Evolutionary conservation across 2,329 filamentous ascomycete genomes (phyloP).

Genomic region (Dryadomyces quercivorus): DNA sequence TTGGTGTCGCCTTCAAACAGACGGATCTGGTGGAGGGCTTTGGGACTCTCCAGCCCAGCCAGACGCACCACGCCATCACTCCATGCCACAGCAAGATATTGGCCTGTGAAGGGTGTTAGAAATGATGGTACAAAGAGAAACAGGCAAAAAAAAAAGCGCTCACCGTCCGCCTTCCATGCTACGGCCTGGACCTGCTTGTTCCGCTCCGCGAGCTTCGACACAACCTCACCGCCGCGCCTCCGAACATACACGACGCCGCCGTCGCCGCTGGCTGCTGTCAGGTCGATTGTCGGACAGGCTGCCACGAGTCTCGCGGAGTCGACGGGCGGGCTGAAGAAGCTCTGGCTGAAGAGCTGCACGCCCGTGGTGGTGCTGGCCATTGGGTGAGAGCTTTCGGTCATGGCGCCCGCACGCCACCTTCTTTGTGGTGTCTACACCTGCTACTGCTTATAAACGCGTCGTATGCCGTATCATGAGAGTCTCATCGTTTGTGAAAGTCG

Average conservation of each 20-base stretch:
- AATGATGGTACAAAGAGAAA: constrained; percentile 2
- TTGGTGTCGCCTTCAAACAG: constrained; percentile 30
- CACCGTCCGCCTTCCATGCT: constrained; percentile 59
- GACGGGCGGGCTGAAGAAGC: constrained; percentile 37
- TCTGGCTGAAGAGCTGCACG: constrained; percentile 41
- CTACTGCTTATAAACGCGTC: neutral
- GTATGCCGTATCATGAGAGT: neutral
- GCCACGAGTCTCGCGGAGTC: constrained; percentile 48
- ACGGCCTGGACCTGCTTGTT: constrained; percentile 34
- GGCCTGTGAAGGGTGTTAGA: constrained; percentile 31
- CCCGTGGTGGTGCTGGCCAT: neutral
- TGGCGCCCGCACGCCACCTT: neutral
- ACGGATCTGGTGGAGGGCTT: constrained; percentile 61
- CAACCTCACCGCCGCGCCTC: constrained; percentile 61
- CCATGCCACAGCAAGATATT: constrained; percentile 73
- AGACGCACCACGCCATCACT: constrained; percentile 68
- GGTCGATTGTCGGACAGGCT: constrained; percentile 76
- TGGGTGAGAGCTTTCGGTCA: neutral
- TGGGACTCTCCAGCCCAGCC: constrained; percentile 68
- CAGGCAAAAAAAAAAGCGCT: constrained; percentile 12
- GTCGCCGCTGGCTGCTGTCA: constrained; percentile 61
- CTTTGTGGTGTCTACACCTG: neutral
- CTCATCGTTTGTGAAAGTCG: neutral
- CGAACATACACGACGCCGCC: constrained; percentile 59
- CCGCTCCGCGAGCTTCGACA: constrained; percentile 33